Evolutionary conservation across 108 stramenopile species (phyloP), one percentile per base, ranked within the genome.

Genomic region (Pseudonitzschia pungens): DNA sequence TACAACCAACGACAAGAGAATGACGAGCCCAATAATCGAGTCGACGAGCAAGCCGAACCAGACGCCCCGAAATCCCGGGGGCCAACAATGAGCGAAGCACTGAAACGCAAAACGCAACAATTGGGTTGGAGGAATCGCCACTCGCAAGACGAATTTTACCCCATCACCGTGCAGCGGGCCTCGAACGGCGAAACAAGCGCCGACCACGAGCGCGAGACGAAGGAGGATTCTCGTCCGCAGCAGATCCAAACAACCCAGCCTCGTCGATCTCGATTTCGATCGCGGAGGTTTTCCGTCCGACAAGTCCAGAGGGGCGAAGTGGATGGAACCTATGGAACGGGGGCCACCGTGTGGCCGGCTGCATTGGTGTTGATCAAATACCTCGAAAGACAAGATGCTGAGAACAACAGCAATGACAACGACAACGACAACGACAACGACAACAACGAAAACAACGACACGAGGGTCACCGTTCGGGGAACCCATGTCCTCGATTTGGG

Each of bases 281-380:
- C 55, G 0, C 67, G 67, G 9, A 16, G 64, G 14, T 81, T 92
- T 32, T 52, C 78, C 15, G 87, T 95, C 12, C 68, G 71, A 28
- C 94, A 96, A 74, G 71, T 88, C 4, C 89, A 89, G 57, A 81
- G 88, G 22, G 94, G 92, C 0, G 94, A 96, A 83, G 65, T 90
- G 11, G 92, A 92, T 44, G 92, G 89, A 21, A 89, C 89, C 4
- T 89, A 82, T 54, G 96, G 94, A n/a, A 97, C 96, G 0, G 96
- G 94, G 42, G 92, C 93, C 1, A 90, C 90, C 2, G 96, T 97
- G 9, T 97, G 96, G 96, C 94, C 94, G 6, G 94, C 94, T 0
- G 86, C 91, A 2, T 78, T 94, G 63, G 91, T 95, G 10, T 70
- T 97, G 16, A n/a, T 88, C 21, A 92, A 92, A 51, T 94, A 94